A percentile compares a stretch with the other conserved stretches of the same genome.
Conservation (phyloP, 2,329 filamentous ascomycete genomes). For the Leptographium procerum region DNA sequence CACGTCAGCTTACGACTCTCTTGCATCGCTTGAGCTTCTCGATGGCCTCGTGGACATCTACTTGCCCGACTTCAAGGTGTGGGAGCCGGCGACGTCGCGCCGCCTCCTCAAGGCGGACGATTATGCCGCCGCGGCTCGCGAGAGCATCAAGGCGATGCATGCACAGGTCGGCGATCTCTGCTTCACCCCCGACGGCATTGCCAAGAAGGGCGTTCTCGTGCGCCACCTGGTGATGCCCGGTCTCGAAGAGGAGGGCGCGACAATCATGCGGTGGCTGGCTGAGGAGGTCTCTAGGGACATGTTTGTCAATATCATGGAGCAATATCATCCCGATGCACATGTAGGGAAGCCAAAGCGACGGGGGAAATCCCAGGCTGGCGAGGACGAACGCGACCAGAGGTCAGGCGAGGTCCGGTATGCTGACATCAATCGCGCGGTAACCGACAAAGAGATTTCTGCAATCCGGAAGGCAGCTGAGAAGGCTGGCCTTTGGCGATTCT, state of each 20-base stretch:
- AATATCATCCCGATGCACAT: constrained; percentile 71
- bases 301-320: constrained; percentile 83
- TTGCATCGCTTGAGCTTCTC: constrained; percentile 59
- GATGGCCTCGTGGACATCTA: constrained; percentile 79
- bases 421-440: constrained; percentile 67
- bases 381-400: constrained; percentile 23
- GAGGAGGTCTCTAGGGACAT: constrained; percentile 60
- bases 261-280: constrained; percentile 69
- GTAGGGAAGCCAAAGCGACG: constrained; percentile 56
- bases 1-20: constrained; percentile 69
- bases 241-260: constrained; percentile 57
- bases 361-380: constrained; percentile 15
- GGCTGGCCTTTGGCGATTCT: constrained; percentile 69
- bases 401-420: constrained; percentile 44
- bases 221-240: constrained; percentile 81
- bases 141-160: constrained; percentile 73
- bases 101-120: constrained; percentile 68
- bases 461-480: constrained; percentile 57
- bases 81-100: constrained; percentile 53
- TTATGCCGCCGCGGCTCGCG: constrained; percentile 59
- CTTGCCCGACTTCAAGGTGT: constrained; percentile 81
- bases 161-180: constrained; percentile 70
- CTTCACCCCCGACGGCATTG: constrained; percentile 72
- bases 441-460: constrained; percentile 49
- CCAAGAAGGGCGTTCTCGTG: constrained; percentile 64